Conservation (phyloP, 2,329 filamentous ascomycete genomes). For the Scleromitrula shiraiana region DNA sequence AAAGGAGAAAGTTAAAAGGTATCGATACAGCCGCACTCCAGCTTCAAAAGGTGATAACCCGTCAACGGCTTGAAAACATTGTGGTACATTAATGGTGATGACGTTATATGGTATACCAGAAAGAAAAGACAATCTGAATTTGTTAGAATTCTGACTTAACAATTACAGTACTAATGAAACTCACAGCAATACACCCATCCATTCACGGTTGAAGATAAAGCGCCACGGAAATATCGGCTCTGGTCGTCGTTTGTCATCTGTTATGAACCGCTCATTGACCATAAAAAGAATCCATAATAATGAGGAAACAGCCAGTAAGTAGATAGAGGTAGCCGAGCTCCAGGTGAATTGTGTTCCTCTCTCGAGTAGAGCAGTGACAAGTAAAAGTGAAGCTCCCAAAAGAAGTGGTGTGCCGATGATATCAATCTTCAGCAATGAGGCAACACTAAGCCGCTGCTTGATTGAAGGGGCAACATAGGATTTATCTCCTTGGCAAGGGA, state of each 20-base stretch:
- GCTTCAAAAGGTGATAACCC: not conserved
- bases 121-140: not conserved
- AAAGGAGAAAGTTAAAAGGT: not conserved
- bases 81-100: not conserved
- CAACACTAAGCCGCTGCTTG: not conserved
- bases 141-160: not conserved
- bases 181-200: not conserved
- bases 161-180: not conserved
- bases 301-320: not conserved
- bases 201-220: not conserved
- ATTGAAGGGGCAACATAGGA: not conserved
- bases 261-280: not conserved
- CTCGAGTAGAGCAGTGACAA: not conserved
- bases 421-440: too few species aligned
- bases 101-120: not conserved
- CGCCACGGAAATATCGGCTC: not conserved
- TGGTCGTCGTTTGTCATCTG: not conserved
- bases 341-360: not conserved
- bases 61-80: not conserved
- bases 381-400: not conserved
- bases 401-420: not conserved
- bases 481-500: not conserved
- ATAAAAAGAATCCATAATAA: not conserved
- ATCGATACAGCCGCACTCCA: not conserved
- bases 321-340: not conserved